Percentiles rank a stretch among this genome's conserved stretches.
Evolutionary conservation across 2,329 filamentous ascomycete species (phyloP).

Genomic region (Apiospora phragmitis): DNA sequence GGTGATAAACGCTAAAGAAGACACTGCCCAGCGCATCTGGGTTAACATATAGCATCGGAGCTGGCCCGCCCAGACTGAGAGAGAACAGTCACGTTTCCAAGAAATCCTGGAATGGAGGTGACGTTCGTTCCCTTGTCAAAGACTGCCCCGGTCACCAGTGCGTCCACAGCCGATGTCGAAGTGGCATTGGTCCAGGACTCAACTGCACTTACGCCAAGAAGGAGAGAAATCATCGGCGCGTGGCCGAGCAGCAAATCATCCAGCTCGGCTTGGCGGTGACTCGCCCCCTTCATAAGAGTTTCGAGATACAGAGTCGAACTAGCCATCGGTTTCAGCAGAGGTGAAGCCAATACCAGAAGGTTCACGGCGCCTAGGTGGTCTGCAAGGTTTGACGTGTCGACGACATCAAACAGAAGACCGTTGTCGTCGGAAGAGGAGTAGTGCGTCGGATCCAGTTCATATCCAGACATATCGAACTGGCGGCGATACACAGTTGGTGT

Average conservation of each 20-base stretch:
- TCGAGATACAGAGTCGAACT: conserved; percentile 53
- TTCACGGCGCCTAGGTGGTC: conserved; percentile 47
- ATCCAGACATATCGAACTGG: conserved; percentile 37
- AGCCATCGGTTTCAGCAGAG: conserved; percentile 44
- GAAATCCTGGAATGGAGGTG: conserved; percentile 27
- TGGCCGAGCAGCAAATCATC: conserved; percentile 47
- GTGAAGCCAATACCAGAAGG: conserved; percentile 44
- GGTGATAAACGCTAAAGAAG: conserved; percentile 42
- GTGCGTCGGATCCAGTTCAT: conserved; percentile 42
- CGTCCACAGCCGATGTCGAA: conserved; percentile 39
- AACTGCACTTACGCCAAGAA: conserved; percentile 51
- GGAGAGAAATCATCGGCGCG: conserved; percentile 44
- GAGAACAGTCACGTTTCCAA: conserved; percentile 28
- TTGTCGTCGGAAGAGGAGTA: conserved; percentile 38
- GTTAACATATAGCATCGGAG: conserved; percentile 32
- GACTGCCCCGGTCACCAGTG: conserved; percentile 33
- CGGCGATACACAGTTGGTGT: conserved; percentile 40
- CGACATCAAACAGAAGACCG: conserved; percentile 51
- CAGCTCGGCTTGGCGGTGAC: conserved; percentile 32
- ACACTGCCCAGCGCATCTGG: conserved; percentile 37
- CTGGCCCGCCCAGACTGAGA: conserved; percentile 19
- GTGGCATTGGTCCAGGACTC: conserved; percentile 54
- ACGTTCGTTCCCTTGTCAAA: conserved; percentile 4
- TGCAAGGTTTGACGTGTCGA: conserved; percentile 54
- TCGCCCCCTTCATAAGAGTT: conserved; percentile 36